These are phyloP conservation scores for Violaceomyces palustris DNA, from an alignment of 1,284 basidiomycete species.

Conservation along the genomic window DNA sequence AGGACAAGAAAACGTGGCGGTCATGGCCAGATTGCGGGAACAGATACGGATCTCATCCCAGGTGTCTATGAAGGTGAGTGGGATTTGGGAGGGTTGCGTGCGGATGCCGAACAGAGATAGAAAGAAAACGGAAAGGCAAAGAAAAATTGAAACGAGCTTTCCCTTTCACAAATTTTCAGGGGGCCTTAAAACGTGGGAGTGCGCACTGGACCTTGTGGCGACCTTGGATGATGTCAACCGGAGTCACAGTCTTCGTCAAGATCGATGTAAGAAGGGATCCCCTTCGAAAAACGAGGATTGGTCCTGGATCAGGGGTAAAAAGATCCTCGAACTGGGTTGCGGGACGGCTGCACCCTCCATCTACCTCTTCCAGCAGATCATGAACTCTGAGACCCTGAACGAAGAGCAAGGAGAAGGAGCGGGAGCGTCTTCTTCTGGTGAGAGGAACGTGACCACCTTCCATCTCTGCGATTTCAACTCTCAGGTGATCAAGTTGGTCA, in stretches of 20 bases:
- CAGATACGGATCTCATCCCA: conserved; percentile 82
- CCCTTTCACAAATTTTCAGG: too few relatives aligned
- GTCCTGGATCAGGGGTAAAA: conserved; percentile 6
- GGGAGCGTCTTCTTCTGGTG: background rate
- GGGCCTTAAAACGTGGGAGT: conserved; percentile 97
- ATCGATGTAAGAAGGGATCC: background rate
- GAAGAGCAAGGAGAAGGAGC: background rate
- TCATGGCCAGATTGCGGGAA: conserved; percentile 58
- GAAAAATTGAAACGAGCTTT: too few relatives aligned
- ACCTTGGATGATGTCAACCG: conserved; percentile 21
- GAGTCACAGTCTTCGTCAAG: background rate
- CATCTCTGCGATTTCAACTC: conserved; percentile 89
- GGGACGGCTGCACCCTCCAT: conserved; percentile 82
- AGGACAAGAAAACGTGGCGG: conserved; percentile 1
- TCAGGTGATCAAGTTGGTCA: conserved; percentile 70
- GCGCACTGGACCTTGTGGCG: conserved; percentile 72
- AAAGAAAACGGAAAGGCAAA: too few relatives aligned
- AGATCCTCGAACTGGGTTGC: conserved; percentile 66
- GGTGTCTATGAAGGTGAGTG: conserved; percentile 94
- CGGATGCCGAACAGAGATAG: too few relatives aligned
- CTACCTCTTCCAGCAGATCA: conserved; percentile 65
- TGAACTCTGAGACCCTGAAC: conserved; percentile 54
- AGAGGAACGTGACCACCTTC: too few relatives aligned
- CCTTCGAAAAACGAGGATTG: background rate
- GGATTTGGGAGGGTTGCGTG: too few relatives aligned